These are phyloP conservation scores for Dactylellina sp. DNA, from an alignment of 2,329 filamentous ascomycete species.

Conservation along the genomic window DNA sequence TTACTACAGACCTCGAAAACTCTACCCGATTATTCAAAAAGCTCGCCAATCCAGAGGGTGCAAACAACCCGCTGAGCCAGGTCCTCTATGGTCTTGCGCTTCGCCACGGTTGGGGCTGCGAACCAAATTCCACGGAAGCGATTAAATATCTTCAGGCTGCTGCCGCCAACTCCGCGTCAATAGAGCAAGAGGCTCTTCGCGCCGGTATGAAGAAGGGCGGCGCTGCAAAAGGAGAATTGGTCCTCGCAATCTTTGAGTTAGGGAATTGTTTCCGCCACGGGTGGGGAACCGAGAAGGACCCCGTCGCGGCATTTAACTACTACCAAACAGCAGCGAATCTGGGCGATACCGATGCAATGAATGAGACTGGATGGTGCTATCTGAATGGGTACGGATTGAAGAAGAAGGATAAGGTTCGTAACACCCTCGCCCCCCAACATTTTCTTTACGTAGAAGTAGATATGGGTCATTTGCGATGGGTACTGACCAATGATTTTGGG, in stretches of 20 bases:
- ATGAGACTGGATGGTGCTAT: conserved; percentile 96
- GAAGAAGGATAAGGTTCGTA: conserved; percentile 90
- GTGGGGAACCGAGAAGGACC: conserved; percentile 89
- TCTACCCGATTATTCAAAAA: conserved; percentile 88
- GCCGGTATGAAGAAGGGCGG: conserved; percentile 93
- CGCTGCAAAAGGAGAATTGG: conserved; percentile 92
- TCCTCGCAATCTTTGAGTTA: conserved; percentile 95
- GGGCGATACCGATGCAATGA: conserved; percentile 97
- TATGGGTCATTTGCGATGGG: too few relatives aligned
- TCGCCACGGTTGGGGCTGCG: conserved; percentile 91
- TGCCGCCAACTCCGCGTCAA: conserved; percentile 86
- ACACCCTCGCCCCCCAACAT: conserved; percentile 26
- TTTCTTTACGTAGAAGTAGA: too few relatives aligned
- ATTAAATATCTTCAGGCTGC: conserved; percentile 88
- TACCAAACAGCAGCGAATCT: conserved; percentile 98
- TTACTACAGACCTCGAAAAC: conserved; percentile 71
- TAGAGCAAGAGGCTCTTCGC: conserved; percentile 85
- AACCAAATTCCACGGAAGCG: conserved; percentile 76
- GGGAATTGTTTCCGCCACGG: conserved; percentile 93
- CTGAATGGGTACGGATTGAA: conserved; percentile 95
- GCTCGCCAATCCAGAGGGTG: conserved; percentile 83
- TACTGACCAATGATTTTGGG: too few relatives aligned
- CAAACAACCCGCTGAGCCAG: conserved; percentile 93
- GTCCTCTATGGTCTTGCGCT: conserved; percentile 94
- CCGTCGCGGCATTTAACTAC: conserved; percentile 86